Conservation (phyloP, 164 flowering plant species). For the Magnolia sinica region DNA sequence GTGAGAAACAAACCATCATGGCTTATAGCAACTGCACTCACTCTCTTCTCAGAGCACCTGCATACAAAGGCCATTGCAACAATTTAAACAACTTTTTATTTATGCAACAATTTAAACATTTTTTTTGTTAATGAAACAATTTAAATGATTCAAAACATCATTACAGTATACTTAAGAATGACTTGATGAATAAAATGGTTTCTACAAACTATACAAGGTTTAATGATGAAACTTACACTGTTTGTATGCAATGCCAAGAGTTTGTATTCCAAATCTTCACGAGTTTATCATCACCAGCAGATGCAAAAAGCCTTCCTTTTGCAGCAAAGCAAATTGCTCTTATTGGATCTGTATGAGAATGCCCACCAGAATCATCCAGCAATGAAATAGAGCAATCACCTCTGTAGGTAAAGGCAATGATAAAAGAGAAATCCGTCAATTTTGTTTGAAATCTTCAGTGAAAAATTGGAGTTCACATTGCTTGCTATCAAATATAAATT, state of each 20-base stretch:
- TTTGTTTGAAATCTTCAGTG: too few relatives aligned
- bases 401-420: conserved; percentile 26
- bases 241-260: conserved; percentile 62
- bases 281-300: conserved; percentile 93
- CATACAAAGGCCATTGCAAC: conserved; percentile 10
- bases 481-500: too few relatives aligned
- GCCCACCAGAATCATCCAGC: conserved; percentile 49
- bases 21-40: conserved; percentile 83
- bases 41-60: conserved; percentile 91
- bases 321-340: conserved; percentile 71
- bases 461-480: too few relatives aligned
- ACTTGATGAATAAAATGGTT: not conserved
- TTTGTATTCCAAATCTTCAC: conserved; percentile 79
- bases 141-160: not conserved
- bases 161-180: not conserved
- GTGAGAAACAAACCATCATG: conserved; percentile 56
- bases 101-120: not conserved
- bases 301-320: conserved; percentile 64
- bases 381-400: conserved; percentile 38
- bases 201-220: not conserved
- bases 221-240: conserved; percentile 52
- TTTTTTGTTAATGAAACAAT: not conserved
- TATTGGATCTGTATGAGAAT: conserved; percentile 65
- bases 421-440: not conserved
- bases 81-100: not conserved